Evolutionary conservation across 1,284 basidiomycete genomes (phyloP).

Genomic region (Sphaerobolus stellatus): DNA sequence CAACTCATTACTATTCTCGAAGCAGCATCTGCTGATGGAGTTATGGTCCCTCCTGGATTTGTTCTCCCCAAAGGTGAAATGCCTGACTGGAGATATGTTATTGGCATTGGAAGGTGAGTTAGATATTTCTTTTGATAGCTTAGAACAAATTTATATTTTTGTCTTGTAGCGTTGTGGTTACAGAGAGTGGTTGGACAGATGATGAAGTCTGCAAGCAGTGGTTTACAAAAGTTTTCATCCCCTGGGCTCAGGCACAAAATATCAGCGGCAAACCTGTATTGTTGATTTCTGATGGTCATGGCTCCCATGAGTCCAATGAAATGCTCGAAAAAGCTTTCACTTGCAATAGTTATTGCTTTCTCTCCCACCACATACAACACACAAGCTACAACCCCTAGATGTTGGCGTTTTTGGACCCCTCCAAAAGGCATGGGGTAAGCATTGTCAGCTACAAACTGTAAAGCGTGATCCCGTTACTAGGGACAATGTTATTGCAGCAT

Average conservation of each 20-base stretch:
- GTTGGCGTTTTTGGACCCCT: slow-evolving; percentile 14
- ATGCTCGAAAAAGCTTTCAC: slow-evolving; percentile 2
- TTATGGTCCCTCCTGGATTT: slow-evolving; percentile 27
- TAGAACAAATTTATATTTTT: background rate
- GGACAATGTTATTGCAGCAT: slow-evolving; percentile 4
- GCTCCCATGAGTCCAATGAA: slow-evolving; percentile 31
- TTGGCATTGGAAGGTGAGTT: slow-evolving; percentile 13
- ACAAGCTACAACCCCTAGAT: slow-evolving; percentile 18
- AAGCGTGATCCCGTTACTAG: slow-evolving; percentile 5
- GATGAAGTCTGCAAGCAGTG: slow-evolving; percentile 33
- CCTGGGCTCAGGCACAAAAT: slow-evolving; percentile 25
- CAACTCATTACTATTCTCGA: slow-evolving; percentile 38
- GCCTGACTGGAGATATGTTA: slow-evolving; percentile 25
- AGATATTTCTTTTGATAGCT: background rate
- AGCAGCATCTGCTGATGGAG: slow-evolving; percentile 36
- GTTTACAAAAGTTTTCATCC: slow-evolving; percentile 35
- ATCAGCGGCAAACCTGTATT: slow-evolving; percentile 27
- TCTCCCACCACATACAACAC: slow-evolving; percentile 16
- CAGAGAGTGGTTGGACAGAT: slow-evolving; percentile 43
- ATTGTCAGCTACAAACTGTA: background rate
- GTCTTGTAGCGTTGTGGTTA: slow-evolving; percentile 23
- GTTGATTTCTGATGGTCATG: slow-evolving; percentile 43
- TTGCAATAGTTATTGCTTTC: background rate
- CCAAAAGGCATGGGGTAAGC: slow-evolving; percentile 6
- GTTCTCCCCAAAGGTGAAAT: slow-evolving; percentile 30